phyloP scores from a whole-genome alignment of 176 grass and related monocot genomes.

The Stipa capillata region DNA sequence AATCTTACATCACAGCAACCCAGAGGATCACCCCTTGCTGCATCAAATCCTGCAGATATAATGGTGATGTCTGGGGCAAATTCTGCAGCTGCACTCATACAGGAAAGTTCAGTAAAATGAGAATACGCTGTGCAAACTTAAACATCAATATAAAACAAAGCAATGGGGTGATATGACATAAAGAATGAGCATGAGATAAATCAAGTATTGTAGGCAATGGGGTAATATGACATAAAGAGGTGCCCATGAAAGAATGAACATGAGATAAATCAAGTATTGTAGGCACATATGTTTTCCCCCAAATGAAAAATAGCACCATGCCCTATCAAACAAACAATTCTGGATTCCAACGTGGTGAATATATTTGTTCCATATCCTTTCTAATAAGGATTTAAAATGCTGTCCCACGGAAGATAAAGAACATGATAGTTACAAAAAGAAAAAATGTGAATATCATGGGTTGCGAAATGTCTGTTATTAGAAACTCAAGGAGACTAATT shows the following conservation, averaged over 20 bases:
- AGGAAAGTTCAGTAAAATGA: conserved; percentile 9
- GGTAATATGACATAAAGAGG: no score
- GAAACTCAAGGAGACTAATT: neutral
- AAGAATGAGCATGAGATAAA: neutral
- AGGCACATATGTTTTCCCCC: neutral
- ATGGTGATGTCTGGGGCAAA: conserved; percentile 94
- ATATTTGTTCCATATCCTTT: neutral
- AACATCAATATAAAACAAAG: neutral
- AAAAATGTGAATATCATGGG: neutral
- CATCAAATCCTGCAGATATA: conserved; percentile 97
- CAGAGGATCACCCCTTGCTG: conserved; percentile 88
- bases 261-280: conserved; percentile 9
- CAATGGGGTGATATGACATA: neutral
- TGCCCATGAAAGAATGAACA: neutral
- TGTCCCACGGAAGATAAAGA: neutral
- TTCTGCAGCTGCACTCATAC: conserved; percentile 57
- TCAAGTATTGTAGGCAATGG: no score
- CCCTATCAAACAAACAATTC: neutral
- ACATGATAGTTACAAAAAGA: neutral
- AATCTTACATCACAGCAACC: conserved; percentile 90
- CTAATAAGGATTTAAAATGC: conserved; percentile 13
- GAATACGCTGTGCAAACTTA: neutral
- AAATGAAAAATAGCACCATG: neutral
- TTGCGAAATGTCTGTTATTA: neutral
- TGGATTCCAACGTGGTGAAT: neutral